Evolutionary conservation across 1,284 basidiomycete genomes (phyloP), one percentile per base, ranked within the genome.

Genomic region (Ceratobasidium theobromae): DNA sequence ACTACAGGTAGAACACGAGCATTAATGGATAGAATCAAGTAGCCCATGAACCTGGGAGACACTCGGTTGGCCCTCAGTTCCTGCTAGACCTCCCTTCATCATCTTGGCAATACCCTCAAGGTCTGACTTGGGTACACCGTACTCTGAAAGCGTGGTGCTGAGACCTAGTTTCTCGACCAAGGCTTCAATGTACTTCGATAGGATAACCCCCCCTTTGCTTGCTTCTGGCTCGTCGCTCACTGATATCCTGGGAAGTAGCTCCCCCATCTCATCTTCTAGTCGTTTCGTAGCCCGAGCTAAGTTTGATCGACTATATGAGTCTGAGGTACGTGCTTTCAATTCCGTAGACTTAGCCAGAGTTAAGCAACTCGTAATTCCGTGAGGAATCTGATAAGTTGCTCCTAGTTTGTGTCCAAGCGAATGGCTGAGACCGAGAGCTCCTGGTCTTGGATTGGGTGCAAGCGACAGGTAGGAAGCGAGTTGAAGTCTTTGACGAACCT

Each of bases 401-500:
- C 91, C 91, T 11, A 93, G 80, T 71, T 83, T 86, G 73, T 93
- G 89, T 12, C 88, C 87, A 1, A 91, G 79, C 5, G 84, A 76
- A 76, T 93, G 90, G 21, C 87, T 89, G 12, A 92, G 78, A 21
- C 90, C 91, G 14, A 90, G 73, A 1, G 87, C 76, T 65, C 87
- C 84, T 16, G 79, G 68, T 74, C 80, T 81, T 60, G 80, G 58
- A 35, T 62, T 76, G 0, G 89, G 89, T 86, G 86, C 91, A 12
- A 91, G 73, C 58, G 86, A 88, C 85, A 88, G 88, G 88, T 88
- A 91, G 0, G 86, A 82, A 0, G 89, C 91, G 33, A 92, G 69
- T 74, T 89, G 85, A 4, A 91, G 79, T 71, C 82, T 85, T 72
- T 91, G 87, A 18, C 91, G 82, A 52, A 80, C 74, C 14, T 81